These are phyloP conservation scores for Adenanthera pavonina DNA, from an alignment of 306 rosid genomes.

Conservation along the genomic window DNA sequence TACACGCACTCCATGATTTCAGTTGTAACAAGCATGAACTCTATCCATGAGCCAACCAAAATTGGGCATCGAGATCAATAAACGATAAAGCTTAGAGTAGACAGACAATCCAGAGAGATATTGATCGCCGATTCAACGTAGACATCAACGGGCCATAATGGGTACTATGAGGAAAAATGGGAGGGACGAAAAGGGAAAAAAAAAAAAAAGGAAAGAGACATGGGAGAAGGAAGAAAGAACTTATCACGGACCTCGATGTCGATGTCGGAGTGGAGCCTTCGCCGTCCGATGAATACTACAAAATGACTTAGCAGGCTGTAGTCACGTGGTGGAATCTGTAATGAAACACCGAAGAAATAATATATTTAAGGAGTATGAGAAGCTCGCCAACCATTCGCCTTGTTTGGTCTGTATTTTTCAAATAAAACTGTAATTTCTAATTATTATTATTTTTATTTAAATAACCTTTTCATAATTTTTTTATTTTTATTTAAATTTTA, in stretches of 20 bases:
- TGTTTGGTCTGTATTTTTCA: too few relatives aligned
- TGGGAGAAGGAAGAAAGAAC: neutral
- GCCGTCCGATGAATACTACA: neutral
- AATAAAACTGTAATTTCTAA: too few relatives aligned
- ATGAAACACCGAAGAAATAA: too few relatives aligned
- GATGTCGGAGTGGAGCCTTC: neutral
- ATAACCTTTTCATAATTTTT: too few relatives aligned
- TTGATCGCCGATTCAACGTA: too few relatives aligned
- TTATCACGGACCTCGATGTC: neutral
- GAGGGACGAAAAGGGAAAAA: neutral
- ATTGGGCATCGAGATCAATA: neutral
- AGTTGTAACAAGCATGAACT: neutral
- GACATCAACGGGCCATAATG: neutral
- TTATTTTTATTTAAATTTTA: too few relatives aligned
- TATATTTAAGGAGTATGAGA: too few relatives aligned
- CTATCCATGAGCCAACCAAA: neutral
- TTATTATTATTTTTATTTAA: too few relatives aligned
- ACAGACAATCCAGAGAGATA: neutral
- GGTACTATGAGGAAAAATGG: neutral
- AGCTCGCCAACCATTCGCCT: too few relatives aligned
- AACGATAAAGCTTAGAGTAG: neutral
- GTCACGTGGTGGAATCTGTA: too few relatives aligned
- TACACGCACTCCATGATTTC: neutral
- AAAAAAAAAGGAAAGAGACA: neutral
- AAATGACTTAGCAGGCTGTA: too few relatives aligned